A percentile compares a stretch with the other conserved stretches of the same genome.
Evolutionary conservation across 2,329 filamentous ascomycete species (phyloP).

Genomic region (Neopestalotiopsis sp.): DNA sequence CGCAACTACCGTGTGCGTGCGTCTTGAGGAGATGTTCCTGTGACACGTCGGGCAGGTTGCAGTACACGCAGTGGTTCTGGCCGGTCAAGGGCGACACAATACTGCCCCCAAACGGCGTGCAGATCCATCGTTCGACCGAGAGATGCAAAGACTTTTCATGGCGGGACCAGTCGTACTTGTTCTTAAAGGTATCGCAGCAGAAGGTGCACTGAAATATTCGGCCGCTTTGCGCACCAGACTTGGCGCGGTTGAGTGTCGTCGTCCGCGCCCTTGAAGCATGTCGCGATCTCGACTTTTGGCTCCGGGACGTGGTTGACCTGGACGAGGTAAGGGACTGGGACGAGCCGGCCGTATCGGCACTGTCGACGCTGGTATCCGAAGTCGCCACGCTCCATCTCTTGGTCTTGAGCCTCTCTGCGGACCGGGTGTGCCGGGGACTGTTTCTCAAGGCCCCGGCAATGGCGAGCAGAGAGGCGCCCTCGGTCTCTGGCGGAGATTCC

Average conservation of each 20-base stretch:
- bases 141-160: constrained; percentile 20
- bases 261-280: neutral
- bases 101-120: constrained; percentile 6
- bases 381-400: neutral
- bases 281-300: neutral
- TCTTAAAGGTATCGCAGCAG: constrained; percentile 19
- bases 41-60: neutral
- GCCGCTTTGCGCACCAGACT: neutral
- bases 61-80: constrained; percentile 10
- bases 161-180: constrained; percentile 19
- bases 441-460: constrained; percentile 8
- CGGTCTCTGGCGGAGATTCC: constrained; percentile 7
- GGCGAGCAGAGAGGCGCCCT: neutral
- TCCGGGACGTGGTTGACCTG: neutral
- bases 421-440: neutral
- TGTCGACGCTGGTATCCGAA: neutral
- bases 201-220: constrained; percentile 21
- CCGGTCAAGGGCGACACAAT: neutral
- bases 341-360: neutral
- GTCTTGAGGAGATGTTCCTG: neutral
- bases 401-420: neutral
- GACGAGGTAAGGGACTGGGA: neutral
- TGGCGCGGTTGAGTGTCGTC: neutral
- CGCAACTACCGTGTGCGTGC: constrained; percentile 12
- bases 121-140: constrained; percentile 17